phyloP scores from a whole-genome alignment of 257 asterid genomes.

The Plantago ovata region DNA sequence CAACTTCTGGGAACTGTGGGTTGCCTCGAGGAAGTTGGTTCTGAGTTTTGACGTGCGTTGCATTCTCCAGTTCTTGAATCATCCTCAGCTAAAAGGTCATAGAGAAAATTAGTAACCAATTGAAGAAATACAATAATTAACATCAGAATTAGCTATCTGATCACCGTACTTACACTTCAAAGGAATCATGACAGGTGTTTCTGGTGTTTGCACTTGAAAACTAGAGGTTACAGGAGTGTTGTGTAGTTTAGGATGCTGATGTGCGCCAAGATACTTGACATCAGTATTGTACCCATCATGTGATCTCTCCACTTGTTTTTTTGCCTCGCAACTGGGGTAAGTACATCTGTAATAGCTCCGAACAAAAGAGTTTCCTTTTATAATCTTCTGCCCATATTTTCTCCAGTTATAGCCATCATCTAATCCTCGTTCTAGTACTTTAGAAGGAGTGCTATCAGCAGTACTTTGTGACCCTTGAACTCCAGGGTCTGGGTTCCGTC shows the following conservation, averaged over 20 bases:
- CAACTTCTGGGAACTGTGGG: constrained; percentile 28
- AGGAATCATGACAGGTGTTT: constrained; percentile 24
- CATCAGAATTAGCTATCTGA: constrained; percentile 12
- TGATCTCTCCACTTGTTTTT: constrained; percentile 86
- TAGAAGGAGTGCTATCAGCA: constrained; percentile 35
- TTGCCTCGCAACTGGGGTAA: constrained; percentile 57
- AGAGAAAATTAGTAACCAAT: constrained; percentile 18
- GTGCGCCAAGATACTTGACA: constrained; percentile 62
- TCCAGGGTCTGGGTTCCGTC: constrained; percentile 45
- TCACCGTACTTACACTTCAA: constrained; percentile 38
- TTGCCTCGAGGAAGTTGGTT: constrained; percentile 26
- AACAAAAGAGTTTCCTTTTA: constrained; percentile 74
- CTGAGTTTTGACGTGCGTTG: constrained; percentile 32
- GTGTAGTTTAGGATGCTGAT: constrained; percentile 70
- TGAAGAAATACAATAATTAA: constrained; percentile 1
- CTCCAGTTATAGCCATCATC: constrained; percentile 96
- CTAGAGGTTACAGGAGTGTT: constrained; percentile 37
- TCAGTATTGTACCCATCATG: constrained; percentile 68
- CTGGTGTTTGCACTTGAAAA: constrained; percentile 34
- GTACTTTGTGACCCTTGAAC: constrained; percentile 34
- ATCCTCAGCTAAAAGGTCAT: constrained; percentile 37
- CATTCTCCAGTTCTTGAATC: constrained; percentile 28
- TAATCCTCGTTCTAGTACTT: constrained; percentile 42
- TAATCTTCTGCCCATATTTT: constrained; percentile 92
- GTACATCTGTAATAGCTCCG: constrained; percentile 94